Conservation (phyloP, 2,329 filamentous ascomycete genomes). For the Lojkania enalia region DNA sequence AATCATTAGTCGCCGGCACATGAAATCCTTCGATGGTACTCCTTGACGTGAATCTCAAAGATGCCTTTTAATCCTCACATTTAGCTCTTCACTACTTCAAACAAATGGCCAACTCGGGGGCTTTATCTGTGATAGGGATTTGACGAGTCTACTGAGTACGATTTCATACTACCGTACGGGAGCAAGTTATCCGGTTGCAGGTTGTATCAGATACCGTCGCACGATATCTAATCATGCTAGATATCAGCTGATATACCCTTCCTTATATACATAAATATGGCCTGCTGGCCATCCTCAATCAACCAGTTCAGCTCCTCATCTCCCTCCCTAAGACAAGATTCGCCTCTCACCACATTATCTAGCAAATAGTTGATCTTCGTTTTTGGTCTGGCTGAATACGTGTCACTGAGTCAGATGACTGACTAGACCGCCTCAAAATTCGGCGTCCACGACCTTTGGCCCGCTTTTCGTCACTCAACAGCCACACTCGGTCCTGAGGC, state of each 20-base stretch:
- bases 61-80: slow-evolving; percentile 29
- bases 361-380: slow-evolving; percentile 26
- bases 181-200: too few relatives aligned
- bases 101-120: slow-evolving; percentile 6
- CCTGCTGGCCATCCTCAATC: too few relatives aligned
- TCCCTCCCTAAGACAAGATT: too few relatives aligned
- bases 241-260: too few relatives aligned
- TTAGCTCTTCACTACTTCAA: slow-evolving; percentile 40
- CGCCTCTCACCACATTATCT: background rate
- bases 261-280: too few relatives aligned
- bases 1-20: too few relatives aligned
- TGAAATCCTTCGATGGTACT: slow-evolving; percentile 24
- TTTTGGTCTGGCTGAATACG: slow-evolving; percentile 20
- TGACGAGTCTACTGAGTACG: too few relatives aligned
- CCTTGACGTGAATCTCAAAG: slow-evolving; percentile 33
- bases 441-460: slow-evolving; percentile 22
- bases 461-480: slow-evolving; percentile 10
- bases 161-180: too few relatives aligned
- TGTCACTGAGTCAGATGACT: slow-evolving; percentile 8
- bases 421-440: slow-evolving; percentile 22
- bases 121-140: too few relatives aligned
- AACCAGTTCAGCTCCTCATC: too few relatives aligned
- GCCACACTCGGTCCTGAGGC: slow-evolving; percentile 4
- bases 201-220: too few relatives aligned
- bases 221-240: too few relatives aligned